Conservation (phyloP, 371 early-diverging fungal species). For the Apophysomyces elegans region DNA sequence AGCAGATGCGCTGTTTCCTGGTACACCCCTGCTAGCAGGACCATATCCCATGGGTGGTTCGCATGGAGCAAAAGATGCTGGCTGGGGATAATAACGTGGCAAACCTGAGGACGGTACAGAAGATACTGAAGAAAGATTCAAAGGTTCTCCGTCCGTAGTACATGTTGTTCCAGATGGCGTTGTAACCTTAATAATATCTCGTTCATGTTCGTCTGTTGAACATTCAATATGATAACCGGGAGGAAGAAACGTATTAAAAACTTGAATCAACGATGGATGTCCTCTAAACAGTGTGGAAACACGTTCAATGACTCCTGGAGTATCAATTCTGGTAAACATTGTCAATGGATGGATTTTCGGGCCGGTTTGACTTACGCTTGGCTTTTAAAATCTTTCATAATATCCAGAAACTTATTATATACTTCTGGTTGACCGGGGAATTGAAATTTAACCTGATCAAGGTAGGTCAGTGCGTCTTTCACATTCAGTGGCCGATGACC, state of each 20-base stretch:
- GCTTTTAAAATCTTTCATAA: constrained; percentile 99
- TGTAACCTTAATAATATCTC: constrained; percentile 80
- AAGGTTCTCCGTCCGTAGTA: constrained; percentile 52
- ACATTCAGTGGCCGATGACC: constrained; percentile 61
- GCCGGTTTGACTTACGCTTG: constrained; percentile 70
- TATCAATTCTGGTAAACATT: constrained; percentile 77
- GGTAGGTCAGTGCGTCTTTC: constrained; percentile 95
- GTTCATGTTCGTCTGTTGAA: constrained; percentile 70
- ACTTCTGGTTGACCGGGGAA: constrained; percentile 94
- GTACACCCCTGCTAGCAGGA: constrained; percentile 9
- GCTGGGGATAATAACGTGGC: constrained; percentile 2
- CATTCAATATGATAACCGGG: constrained; percentile 96
- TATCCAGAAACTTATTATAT: constrained; percentile 97
- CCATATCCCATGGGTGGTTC: constrained; percentile 4
- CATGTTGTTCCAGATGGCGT: constrained; percentile 83
- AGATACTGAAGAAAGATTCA: constrained; percentile 22
- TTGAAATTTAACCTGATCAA: constrained; percentile 96
- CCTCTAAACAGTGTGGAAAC: constrained; percentile 95
- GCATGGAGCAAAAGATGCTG: constrained; percentile 2
- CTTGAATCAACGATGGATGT: constrained; percentile 91
- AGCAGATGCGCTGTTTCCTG: neutral
- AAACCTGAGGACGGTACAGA: neutral
- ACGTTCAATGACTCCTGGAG: constrained; percentile 97
- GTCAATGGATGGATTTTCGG: neutral
- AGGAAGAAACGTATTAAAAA: constrained; percentile 99